Evolutionary conservation across 1,139 yeast species (phyloP), one percentile per base, ranked within the genome.

Genomic region (Geotrichum siamense): DNA sequence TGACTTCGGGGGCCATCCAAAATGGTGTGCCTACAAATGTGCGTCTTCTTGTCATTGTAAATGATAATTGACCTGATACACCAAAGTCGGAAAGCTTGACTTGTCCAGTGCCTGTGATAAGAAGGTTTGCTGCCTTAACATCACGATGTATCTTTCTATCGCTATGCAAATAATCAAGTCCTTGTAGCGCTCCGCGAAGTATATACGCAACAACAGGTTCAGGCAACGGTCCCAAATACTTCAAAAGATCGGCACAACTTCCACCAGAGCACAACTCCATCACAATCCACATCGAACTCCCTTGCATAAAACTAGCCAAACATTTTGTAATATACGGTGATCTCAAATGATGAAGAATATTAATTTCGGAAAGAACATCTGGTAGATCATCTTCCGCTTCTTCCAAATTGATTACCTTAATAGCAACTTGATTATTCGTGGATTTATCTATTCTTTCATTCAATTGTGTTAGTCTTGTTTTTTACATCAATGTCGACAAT

Each of bases 21-120:
- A 89, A 91, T 25, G 99, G 98, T 0, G 98, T 91, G 0, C 99
- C 98, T 6, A 91, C 98, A 57, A 94, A 91, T 0, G 98, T 91
- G 55, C 83, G 81, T 52, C 95, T 61, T 46, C 79, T 75, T 41
- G 82, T 84, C 61, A 83, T 72, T 62, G 79, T 85, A 56, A 78
- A 84, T 25, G 87, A 82, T 44, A 80, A 74, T 64, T 82, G 96
- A 16, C 89, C 84, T 1, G 96, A 93, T 3, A 91, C 94, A 1
- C 98, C 99, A 66, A 91, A 91, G 63, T 93, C 99, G 2, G 96
- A 96, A 44, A 91, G 71, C 58, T 91, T 91, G 22, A 89, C 91
- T n/a, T 75, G 79, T 0, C 95, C 95, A 6, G 63, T 60, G 12
- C 69, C 68, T 35, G 80, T 77, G n/a, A 86, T 61, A 27, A 86